A percentile compares a stretch with the other conserved stretches of the same genome.
Conservation (phyloP, 129 eudicot genomes). For the carrot (Daucus carota) region DH1_v3.0 NC_030387.2:41311001-41311500, state of each 20-base stretch:
- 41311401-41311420: conserved; percentile 29
- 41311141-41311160: background rate
- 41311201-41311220: background rate
- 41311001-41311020: background rate
- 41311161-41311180: conserved; percentile 2
- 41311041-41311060: background rate
- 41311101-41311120: background rate
- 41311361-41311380: conserved; percentile 87
- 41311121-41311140: background rate
- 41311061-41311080: background rate
- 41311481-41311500: conserved; percentile 70
- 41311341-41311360: conserved; percentile 77
- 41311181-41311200: background rate
- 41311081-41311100: background rate
- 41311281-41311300: conserved; percentile 50
- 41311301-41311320: conserved; percentile 56
- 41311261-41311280: conserved; percentile 41
- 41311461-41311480: conserved; percentile 58
- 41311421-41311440: conserved; percentile 42
- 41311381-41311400: conserved; percentile 36
- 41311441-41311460: conserved; percentile 48
- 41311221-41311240: conserved; percentile 14
- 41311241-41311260: conserved; percentile 47
- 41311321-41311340: conserved; percentile 69
- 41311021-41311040: background rate